Percentiles rank a stretch among this genome's conserved stretches.
Conservation (phyloP, 345 rosid species). For the Citrus hindsii region DNA sequence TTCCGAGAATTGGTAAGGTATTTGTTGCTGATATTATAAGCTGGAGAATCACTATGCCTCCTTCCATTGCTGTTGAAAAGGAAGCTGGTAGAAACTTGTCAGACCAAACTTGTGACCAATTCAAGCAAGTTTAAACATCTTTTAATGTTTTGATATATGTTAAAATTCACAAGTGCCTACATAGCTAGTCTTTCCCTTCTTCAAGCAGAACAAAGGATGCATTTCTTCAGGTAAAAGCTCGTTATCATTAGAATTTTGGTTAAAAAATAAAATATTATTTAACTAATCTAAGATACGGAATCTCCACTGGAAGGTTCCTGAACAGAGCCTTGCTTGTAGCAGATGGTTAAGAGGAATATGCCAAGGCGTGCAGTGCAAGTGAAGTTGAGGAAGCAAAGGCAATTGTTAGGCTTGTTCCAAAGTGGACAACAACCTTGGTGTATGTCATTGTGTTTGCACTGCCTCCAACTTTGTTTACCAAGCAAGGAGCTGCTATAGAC, state of each 20-base stretch:
- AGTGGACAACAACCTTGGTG: slow-evolving; percentile 43
- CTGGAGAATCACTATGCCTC: slow-evolving; percentile 19
- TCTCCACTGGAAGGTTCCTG: slow-evolving; percentile 35
- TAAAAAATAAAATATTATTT: too few relatives aligned
- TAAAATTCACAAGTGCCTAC: neutral
- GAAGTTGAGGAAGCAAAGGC: slow-evolving; percentile 57
- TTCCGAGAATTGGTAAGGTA: slow-evolving; percentile 38
- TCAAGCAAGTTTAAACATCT: slow-evolving; percentile 14
- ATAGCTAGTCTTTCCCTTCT: too few relatives aligned
- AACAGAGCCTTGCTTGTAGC: slow-evolving; percentile 42
- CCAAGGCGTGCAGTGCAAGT: slow-evolving; percentile 15
- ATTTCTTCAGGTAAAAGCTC: neutral
- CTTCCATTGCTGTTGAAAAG: slow-evolving; percentile 8
- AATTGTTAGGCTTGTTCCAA: slow-evolving; percentile 37
- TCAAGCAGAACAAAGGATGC: too few relatives aligned
- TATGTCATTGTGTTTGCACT: slow-evolving; percentile 51
- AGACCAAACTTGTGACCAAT: slow-evolving; percentile 17
- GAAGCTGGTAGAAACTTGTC: slow-evolving; percentile 10
- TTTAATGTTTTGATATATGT: neutral
- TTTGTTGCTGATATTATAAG: slow-evolving; percentile 37
- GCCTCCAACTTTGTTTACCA: slow-evolving; percentile 49
- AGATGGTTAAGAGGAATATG: slow-evolving; percentile 22
- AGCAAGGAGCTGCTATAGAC: slow-evolving; percentile 58
- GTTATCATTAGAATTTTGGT: neutral
- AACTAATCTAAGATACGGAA: neutral